phyloP scores from a whole-genome alignment of 176 grass and related monocot species.

The Pontederia paniculata region DNA sequence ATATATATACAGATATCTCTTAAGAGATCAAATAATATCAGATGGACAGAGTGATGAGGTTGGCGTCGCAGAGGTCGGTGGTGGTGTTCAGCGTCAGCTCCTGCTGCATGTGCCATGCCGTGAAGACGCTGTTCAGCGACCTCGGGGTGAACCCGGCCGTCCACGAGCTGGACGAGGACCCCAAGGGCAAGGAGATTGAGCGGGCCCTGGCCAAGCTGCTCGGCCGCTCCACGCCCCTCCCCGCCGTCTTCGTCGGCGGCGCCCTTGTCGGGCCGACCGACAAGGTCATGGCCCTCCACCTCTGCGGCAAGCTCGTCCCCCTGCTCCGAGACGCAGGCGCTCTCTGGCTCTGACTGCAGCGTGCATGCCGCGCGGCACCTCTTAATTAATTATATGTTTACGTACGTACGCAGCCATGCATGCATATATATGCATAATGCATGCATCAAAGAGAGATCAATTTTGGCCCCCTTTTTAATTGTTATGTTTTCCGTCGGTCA shows the following conservation, averaged over 20 bases:
- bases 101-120: conserved; percentile 22
- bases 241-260: conserved; percentile 21
- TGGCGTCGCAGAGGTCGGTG: conserved; percentile 14
- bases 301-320: conserved; percentile 13
- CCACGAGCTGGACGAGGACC: conserved; percentile 22
- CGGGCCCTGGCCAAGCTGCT: conserved; percentile 1
- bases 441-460: too few relatives aligned
- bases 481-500: too few relatives aligned
- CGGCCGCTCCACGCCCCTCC: conserved; percentile 4
- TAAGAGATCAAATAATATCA: too few relatives aligned
- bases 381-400: too few relatives aligned
- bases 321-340: conserved; percentile 12
- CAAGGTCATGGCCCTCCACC: conserved; percentile 20
- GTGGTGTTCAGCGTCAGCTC: conserved; percentile 22
- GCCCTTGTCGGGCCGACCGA: conserved; percentile 10
- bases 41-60: conserved; percentile 4
- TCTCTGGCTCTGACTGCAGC: conserved; percentile 16
- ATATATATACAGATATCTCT: too few relatives aligned
- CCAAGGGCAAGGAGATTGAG: conserved; percentile 20
- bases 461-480: too few relatives aligned
- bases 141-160: conserved; percentile 11
- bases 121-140: conserved; percentile 17
- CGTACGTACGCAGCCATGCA: too few relatives aligned
- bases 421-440: too few relatives aligned
- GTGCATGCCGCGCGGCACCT: too few relatives aligned